Evolutionary conservation across 139 green algal species (phyloP).

Genomic region (Chlorella sorokiniana): DNA sequence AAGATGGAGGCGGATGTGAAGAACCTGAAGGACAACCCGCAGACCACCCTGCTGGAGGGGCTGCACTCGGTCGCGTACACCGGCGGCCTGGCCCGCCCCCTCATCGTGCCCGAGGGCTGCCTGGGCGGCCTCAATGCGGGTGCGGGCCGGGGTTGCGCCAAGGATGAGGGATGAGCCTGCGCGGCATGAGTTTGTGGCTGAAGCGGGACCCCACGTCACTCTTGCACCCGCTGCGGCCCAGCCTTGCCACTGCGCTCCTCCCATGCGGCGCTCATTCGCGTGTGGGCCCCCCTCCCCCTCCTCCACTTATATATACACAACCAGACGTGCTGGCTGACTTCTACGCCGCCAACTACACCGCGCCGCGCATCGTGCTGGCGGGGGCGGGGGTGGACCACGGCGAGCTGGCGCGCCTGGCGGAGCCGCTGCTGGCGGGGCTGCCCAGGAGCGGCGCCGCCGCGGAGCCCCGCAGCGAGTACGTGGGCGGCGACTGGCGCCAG

Average conservation of each 20-base stretch:
- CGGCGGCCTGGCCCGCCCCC: constrained; percentile 81
- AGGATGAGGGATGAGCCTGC: not conserved
- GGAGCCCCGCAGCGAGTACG: constrained; percentile 27
- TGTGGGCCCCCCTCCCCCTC: not conserved
- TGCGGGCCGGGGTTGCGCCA: not conserved
- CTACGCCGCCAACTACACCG: constrained; percentile 68
- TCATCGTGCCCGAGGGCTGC: constrained; percentile 68
- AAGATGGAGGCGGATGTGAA: constrained; percentile 73
- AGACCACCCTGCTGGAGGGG: constrained; percentile 71
- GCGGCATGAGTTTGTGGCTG: not conserved
- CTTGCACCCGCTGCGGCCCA: not conserved
- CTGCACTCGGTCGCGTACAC: constrained; percentile 74
- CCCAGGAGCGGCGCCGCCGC: not conserved
- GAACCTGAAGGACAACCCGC: constrained; percentile 66
- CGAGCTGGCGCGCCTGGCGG: constrained; percentile 68
- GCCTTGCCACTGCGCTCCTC: not conserved
- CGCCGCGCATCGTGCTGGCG: constrained; percentile 83
- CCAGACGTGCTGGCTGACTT: constrained; percentile 72
- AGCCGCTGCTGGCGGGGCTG: constrained; percentile 64
- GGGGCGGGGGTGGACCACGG: constrained; percentile 82
- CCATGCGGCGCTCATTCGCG: no score
- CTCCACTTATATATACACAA: constrained; percentile 44
- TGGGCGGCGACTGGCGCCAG: constrained; percentile 49
- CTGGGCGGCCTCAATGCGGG: constrained; percentile 36
- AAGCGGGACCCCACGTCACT: no score